These are phyloP conservation scores for Anthracocystis panici-leucophaei DNA, from an alignment of 1,284 basidiomycete species.

Conservation along the genomic window DNA sequence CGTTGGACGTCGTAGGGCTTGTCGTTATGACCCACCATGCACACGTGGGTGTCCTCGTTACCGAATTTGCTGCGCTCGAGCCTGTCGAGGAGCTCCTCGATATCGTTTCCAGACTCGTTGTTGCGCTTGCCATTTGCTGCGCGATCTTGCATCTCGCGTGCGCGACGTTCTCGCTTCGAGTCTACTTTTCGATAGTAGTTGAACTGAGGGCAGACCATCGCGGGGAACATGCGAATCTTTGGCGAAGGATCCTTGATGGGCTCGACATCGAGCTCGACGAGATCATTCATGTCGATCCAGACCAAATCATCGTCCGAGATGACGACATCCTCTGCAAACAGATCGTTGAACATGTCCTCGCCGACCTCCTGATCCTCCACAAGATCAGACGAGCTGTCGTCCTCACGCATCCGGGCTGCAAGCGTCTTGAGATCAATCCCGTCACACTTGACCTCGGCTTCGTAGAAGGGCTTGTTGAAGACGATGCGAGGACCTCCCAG, in stretches of 20 bases:
- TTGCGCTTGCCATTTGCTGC: not conserved
- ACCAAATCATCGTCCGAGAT: slow-evolving; percentile 54
- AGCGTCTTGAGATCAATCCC: slow-evolving; percentile 83
- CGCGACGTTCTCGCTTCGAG: slow-evolving; percentile 72
- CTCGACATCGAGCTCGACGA: slow-evolving; percentile 80
- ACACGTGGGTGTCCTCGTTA: slow-evolving; percentile 84
- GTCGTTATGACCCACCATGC: slow-evolving; percentile 73
- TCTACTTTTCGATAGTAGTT: slow-evolving; percentile 75
- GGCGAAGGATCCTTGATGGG: slow-evolving; percentile 69
- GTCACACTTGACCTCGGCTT: slow-evolving; percentile 86
- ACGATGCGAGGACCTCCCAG: slow-evolving; percentile 70
- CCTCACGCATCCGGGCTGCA: slow-evolving; percentile 77
- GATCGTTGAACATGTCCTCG: slow-evolving; percentile 53
- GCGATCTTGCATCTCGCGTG: slow-evolving; percentile 59
- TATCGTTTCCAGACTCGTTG: slow-evolving; percentile 8
- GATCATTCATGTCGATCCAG: slow-evolving; percentile 88
- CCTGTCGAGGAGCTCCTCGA: slow-evolving; percentile 36
- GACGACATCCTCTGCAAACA: slow-evolving; percentile 42
- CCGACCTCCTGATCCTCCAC: slow-evolving; percentile 62
- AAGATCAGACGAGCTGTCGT: slow-evolving; percentile 35
- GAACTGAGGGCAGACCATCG: slow-evolving; percentile 83
- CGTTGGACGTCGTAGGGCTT: slow-evolving; percentile 81
- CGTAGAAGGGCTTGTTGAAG: slow-evolving; percentile 87
- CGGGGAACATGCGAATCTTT: slow-evolving; percentile 78
- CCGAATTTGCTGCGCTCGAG: slow-evolving; percentile 80